Conservation (phyloP, 805 yeast species). For the Saturnispora zaruensis region DNA sequence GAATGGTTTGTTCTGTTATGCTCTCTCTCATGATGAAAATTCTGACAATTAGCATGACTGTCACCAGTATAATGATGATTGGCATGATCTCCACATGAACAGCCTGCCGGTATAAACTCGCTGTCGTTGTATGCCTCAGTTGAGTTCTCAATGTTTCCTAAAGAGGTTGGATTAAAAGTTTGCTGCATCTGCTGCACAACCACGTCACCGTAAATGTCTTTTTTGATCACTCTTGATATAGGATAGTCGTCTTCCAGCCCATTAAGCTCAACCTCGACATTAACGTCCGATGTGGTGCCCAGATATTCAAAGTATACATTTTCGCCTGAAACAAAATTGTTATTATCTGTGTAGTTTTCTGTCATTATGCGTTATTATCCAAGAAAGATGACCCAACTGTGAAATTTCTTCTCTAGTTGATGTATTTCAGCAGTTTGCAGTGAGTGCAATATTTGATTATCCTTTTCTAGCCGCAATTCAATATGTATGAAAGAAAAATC, state of each 20-base stretch:
- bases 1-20: conserved; percentile 9
- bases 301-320: conserved; percentile 21
- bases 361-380: not conserved
- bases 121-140: not conserved
- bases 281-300: conserved; percentile 7
- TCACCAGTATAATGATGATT: not conserved
- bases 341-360: not conserved
- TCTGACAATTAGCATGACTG: conserved; percentile 11
- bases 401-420: not conserved
- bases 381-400: not conserved
- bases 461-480: not conserved
- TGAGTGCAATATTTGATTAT: not conserved
- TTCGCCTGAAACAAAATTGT: conserved; percentile 17
- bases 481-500: not conserved
- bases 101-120: not conserved
- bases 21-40: conserved; percentile 11
- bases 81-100: not conserved
- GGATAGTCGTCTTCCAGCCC: conserved; percentile 62
- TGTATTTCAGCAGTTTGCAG: not conserved
- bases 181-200: conserved; percentile 49
- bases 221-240: conserved; percentile 58
- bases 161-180: not conserved
- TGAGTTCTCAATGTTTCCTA: not conserved
- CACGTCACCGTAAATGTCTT: conserved; percentile 64
- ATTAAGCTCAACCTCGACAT: conserved; percentile 38